Evolutionary conservation across 2,329 filamentous ascomycete genomes (phyloP), one percentile per base, ranked within the genome.

Genomic region (Trichoderma sp.): DNA sequence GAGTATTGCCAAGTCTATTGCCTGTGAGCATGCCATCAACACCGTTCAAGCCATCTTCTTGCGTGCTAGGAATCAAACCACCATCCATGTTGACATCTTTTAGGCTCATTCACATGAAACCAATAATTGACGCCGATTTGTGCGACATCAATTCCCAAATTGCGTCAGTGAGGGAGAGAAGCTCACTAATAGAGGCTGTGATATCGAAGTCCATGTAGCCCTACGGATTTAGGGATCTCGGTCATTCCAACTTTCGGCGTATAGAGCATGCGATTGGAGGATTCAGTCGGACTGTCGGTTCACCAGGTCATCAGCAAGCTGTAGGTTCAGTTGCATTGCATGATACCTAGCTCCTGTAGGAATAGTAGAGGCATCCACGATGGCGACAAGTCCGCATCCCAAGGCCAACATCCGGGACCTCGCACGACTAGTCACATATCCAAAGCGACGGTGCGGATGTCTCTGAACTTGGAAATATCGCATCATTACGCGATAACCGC

Each of bases 131-230:
- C 27, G 65, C 33, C n/a, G 29, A 33, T 63, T 69, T 75, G 21
- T 75, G 21, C 64, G 72, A 75, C 72, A 75, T 68, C 27, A 45
- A 41, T 29, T 63, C 56, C 24, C 31, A 50, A 69, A 75, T 75
- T 68, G 72, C 72, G 72, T 75, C 72, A 75, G 60, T 75, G 65
- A 69, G 72, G 65, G 72, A 74, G 53, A 33, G 5, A 68, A 18
- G 27, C 9, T 62, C 9, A 31, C 67, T 59, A 38, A 68, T 21
- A n/a, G 33, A 24, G 29, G 6, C 33, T 27, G 8, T 33, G 50
- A 74, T 41, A 41, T 38, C 24, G 21, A 33, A n/a, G 5, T 62
- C 16, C 27, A 31, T 38, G 16, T 38, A 63, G 14, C 12, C 35
- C 31, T 24, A 27, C 53, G 24, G 29, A 71, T 18, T 50, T 63